phyloP scores from a whole-genome alignment of 192 early-diverging fungal species.

The Dissophora ornata region DNA sequence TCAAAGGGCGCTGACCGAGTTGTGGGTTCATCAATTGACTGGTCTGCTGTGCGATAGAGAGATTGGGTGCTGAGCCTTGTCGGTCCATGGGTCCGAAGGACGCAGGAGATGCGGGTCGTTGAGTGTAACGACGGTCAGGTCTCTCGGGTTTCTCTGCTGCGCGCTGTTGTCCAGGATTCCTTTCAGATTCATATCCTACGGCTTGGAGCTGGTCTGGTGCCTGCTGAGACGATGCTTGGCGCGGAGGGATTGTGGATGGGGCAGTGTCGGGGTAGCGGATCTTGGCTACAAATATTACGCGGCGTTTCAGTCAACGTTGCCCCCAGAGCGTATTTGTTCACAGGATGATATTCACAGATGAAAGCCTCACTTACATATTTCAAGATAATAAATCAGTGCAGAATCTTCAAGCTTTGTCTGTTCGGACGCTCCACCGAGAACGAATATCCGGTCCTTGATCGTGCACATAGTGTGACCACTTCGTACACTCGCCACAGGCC shows the following conservation, averaged over 20 bases:
- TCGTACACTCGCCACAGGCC: conserved; percentile 61
- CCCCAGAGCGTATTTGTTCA: neutral
- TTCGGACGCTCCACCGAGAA: conserved; percentile 65
- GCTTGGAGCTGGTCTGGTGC: conserved; percentile 8
- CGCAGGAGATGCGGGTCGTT: conserved; percentile 34
- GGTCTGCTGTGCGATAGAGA: conserved; percentile 39
- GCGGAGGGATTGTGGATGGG: conserved; percentile 29
- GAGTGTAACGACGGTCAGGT: conserved; percentile 39
- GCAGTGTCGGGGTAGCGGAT: conserved; percentile 28
- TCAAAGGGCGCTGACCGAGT: conserved; percentile 39
- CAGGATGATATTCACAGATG: too few species aligned
- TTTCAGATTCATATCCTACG: conserved; percentile 10
- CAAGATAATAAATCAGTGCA: conserved; percentile 49
- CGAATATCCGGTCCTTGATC: conserved; percentile 56
- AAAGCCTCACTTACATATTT: conserved; percentile 15
- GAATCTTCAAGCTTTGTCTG: conserved; percentile 53
- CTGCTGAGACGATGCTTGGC: conserved; percentile 31
- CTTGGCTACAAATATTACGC: conserved; percentile 39
- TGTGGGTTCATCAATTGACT: conserved; percentile 50
- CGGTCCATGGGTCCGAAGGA: conserved; percentile 15
- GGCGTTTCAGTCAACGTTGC: too few species aligned
- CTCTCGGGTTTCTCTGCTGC: conserved; percentile 31
- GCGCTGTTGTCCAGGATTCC: conserved; percentile 1
- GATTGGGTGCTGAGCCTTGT: conserved; percentile 11
- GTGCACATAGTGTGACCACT: conserved; percentile 59